Evolutionary conservation across 2,329 filamentous ascomycete species (phyloP).

Genomic region (Seiridium cupressi): DNA sequence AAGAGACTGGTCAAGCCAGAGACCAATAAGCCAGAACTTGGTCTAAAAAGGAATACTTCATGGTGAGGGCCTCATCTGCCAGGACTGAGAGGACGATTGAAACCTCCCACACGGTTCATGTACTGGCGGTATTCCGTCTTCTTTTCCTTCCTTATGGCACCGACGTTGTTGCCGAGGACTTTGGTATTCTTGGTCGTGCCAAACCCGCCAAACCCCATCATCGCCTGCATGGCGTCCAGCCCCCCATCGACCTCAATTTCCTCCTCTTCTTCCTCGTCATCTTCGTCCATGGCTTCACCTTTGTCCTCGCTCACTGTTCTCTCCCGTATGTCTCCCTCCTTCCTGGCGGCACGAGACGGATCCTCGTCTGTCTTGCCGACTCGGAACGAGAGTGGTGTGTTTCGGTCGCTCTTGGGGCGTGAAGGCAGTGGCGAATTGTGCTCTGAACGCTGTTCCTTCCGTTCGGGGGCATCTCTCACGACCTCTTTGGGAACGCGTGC

Average conservation of each 20-base stretch:
- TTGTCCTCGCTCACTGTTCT: conserved; percentile 10
- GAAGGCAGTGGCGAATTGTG: conserved; percentile 28
- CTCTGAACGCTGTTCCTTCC: conserved; percentile 2
- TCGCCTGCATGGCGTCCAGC: conserved; percentile 71
- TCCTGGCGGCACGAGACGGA: conserved; percentile 17
- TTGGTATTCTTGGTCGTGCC: conserved; percentile 86
- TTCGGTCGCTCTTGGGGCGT: conserved; percentile 19
- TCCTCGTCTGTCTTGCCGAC: conserved; percentile 32
- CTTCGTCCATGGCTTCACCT: conserved; percentile 27
- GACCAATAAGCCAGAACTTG: neutral
- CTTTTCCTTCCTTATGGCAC: conserved; percentile 85
- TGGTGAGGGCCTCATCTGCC: conserved; percentile 13
- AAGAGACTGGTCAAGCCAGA: neutral
- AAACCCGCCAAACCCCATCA: conserved; percentile 91
- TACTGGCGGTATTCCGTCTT: conserved; percentile 95
- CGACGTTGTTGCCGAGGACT: conserved; percentile 81
- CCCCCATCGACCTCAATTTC: conserved; percentile 60
- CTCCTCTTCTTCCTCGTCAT: conserved; percentile 44
- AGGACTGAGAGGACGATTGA: conserved; percentile 77
- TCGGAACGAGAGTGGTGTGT: conserved; percentile 32
- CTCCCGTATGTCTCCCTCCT: conserved; percentile 15
- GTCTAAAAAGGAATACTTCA: neutral
- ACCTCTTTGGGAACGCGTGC: neutral
- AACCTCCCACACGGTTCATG: conserved; percentile 83
- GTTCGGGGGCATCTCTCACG: conserved; percentile 12